Conservation (phyloP, 1,139 yeast genomes). For the Insectozyma bohioensis region DNA sequence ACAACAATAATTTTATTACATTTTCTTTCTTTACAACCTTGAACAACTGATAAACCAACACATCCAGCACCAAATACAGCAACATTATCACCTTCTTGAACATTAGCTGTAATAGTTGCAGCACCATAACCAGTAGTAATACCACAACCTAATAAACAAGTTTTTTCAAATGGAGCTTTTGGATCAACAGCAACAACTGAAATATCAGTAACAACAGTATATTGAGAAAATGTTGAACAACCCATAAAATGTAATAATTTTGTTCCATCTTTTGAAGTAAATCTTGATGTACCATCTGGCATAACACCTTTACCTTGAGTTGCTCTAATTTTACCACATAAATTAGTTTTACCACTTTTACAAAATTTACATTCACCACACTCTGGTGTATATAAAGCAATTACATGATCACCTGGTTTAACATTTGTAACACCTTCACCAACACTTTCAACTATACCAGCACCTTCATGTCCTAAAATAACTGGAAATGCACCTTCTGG, state of each 20-base stretch:
- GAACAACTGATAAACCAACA: conserved; percentile 93
- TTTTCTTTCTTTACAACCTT: conserved; percentile 84
- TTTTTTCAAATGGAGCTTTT: conserved; percentile 78
- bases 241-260: conserved; percentile 93
- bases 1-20: conserved; percentile 83
- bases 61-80: conserved; percentile 98
- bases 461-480: conserved; percentile 94
- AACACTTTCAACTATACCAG: conserved; percentile 88
- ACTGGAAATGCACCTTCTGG: conserved; percentile 97
- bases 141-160: conserved; percentile 96
- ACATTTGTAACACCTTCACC: conserved; percentile 92
- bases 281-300: conserved; percentile 94
- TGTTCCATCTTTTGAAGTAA: conserved; percentile 76
- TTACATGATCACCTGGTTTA: conserved; percentile 84
- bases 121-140: conserved; percentile 99
- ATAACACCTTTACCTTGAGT: conserved; percentile 30
- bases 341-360: conserved; percentile 90
- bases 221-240: conserved; percentile 93
- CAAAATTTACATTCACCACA: conserved; percentile 95
- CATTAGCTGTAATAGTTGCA: conserved; percentile 90
- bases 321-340: conserved; percentile 88
- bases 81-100: conserved; percentile 87
- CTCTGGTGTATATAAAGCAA: conserved; percentile 94
- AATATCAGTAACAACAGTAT: conserved; percentile 96
- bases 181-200: conserved; percentile 93